Evolutionary conservation across 2,329 filamentous ascomycete species (phyloP), one percentile per base, ranked within the genome.

Genomic region (Ceratocystis eucalypticola): DNA sequence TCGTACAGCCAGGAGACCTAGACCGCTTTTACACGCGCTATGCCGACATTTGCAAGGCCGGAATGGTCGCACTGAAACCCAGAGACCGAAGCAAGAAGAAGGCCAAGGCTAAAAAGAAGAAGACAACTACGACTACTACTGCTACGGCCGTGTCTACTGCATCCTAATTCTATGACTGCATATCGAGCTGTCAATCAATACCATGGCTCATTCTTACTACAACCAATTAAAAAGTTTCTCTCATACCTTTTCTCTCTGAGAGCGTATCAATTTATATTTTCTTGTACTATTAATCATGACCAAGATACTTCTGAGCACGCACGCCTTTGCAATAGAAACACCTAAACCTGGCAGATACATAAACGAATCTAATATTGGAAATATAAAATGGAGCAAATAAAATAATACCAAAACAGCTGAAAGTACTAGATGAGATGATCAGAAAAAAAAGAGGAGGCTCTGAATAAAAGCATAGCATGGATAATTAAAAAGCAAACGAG

Each of bases 31-130:
- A 91, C 75, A 78, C 80, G 37, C 82, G 84, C 64, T 99, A 97
- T 77, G 92, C 91, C 25, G 94, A 97, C 71, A 82, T 91, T 2
- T 96, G 92, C 77, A 96, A 96, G 79, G 79, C 82, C 0, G 91
- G 91, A 5, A 96, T 97, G 91, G 81, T 83, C 62, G 86, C 87
- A 6, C 74, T 99, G 77, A 97, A 96, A 84, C 96, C 96, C 74
- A 83, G 94, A 71, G 93, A 97, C 77, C 84, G 91, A 73, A 96
- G 88, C 76, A 93, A 90, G 81, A 86, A 87, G 79, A 89, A 88
- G 74, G 86, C 88, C 71, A 88, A 88, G 74, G 90, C 88, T 69
- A 89, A 87, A 78, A 84, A 81, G 77, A 88, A 86, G 79, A 86
- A 83, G 76, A 76, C 75, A 0, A 72, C 72, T 7, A 70, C 72